A percentile compares a stretch with the other conserved stretches of the same genome.
These are phyloP conservation scores for Colletotrichum orbiculare DNA, from an alignment of 2,329 filamentous ascomycete species.

Conservation along the genomic window DNA sequence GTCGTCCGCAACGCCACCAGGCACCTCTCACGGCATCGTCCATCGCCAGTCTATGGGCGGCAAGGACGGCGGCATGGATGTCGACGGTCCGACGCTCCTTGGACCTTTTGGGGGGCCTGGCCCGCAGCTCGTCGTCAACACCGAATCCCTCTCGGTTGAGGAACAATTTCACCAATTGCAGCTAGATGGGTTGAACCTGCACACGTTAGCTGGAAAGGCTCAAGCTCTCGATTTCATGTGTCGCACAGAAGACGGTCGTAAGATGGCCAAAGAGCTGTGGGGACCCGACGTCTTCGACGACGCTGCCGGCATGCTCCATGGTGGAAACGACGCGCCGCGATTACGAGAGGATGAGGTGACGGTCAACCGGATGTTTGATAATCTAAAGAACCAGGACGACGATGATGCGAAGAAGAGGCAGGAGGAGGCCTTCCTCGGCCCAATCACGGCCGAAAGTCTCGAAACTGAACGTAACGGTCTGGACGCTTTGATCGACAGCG, in stretches of 20 bases:
- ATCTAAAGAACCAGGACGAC: conserved; percentile 65
- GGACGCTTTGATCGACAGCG: conserved; percentile 57
- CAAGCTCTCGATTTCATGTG: conserved; percentile 65
- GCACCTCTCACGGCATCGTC: conserved; percentile 41
- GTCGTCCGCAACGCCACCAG: conserved; percentile 36
- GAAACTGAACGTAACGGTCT: conserved; percentile 60
- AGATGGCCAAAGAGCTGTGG: conserved; percentile 62
- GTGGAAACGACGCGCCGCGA: conserved; percentile 35
- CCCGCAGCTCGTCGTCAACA: conserved; percentile 54
- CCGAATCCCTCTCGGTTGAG: conserved; percentile 57
- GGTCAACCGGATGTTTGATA: conserved; percentile 66
- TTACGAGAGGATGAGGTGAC: conserved; percentile 57
- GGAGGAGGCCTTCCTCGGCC: conserved; percentile 45
- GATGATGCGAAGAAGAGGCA: conserved; percentile 59
- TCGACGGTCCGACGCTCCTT: conserved; percentile 51
- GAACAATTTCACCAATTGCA: conserved; percentile 62
- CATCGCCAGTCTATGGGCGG: conserved; percentile 34
- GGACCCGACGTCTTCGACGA: conserved; percentile 60
- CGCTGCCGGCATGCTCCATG: conserved; percentile 34
- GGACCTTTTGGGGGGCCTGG: conserved; percentile 56
- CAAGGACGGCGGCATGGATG: conserved; percentile 52
- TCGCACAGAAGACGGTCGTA: conserved; percentile 61
- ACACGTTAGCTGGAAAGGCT: conserved; percentile 58
- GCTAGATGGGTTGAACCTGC: conserved; percentile 57
- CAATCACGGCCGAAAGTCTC: conserved; percentile 55